Percentiles rank a stretch among this genome's conserved stretches.
These are phyloP conservation scores for Mentha longifolia DNA, from an alignment of 257 asterid genomes.

Conservation along the genomic window DNA sequence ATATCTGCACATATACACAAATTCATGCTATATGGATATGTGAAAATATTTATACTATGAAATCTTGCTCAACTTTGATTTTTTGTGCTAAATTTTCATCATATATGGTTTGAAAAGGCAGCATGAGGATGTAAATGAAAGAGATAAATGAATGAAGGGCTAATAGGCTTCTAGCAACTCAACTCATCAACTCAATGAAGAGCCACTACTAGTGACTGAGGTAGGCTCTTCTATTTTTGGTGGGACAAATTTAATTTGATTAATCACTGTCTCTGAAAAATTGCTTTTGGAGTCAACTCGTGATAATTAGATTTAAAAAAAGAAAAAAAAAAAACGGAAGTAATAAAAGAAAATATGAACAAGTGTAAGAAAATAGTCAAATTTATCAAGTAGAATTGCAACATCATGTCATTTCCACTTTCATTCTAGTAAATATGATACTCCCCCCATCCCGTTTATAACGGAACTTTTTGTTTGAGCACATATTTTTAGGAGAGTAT, in stretches of 20 bases:
- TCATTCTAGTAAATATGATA: too few relatives aligned
- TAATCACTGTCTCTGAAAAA: not conserved
- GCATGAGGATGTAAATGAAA: not conserved
- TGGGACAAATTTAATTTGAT: conserved; percentile 12
- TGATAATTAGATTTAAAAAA: not conserved
- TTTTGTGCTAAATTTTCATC: not conserved
- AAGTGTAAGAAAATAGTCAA: not conserved
- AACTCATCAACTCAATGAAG: not conserved
- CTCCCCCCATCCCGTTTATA: too few relatives aligned
- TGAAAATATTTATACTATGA: not conserved
- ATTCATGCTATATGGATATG: not conserved
- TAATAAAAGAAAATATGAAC: too few relatives aligned
- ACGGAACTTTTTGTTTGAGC: too few relatives aligned
- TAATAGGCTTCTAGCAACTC: not conserved
- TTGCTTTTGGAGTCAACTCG: not conserved
- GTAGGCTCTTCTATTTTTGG: conserved; percentile 13
- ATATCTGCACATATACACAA: not conserved
- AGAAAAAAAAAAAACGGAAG: too few relatives aligned
- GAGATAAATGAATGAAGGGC: not conserved
- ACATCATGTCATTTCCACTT: not conserved
- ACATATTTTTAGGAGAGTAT: too few relatives aligned
- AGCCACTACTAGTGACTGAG: not conserved
- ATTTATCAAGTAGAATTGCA: not conserved
- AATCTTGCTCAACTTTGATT: not conserved
- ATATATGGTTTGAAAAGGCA: not conserved